Conservation (phyloP, 768 basidiomycete genomes). For the Mycena amicta region DNA sequence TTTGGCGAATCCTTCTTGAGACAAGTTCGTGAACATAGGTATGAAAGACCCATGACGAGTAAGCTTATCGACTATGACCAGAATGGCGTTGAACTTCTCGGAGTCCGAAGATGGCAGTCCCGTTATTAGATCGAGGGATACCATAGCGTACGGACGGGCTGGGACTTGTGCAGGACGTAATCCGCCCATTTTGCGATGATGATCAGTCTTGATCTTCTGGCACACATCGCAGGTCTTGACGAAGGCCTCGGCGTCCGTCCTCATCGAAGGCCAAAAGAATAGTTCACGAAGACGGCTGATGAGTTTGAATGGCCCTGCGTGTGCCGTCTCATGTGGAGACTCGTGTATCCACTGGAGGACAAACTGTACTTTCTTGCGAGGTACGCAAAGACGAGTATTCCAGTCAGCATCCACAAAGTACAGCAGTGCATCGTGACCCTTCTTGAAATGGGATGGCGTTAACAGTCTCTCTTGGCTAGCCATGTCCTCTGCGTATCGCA, state of each 20-base stretch:
- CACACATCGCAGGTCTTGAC: background rate
- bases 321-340: too few relatives aligned
- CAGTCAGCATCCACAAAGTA: conserved; percentile 13
- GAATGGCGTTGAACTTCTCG: conserved; percentile 23
- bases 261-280: too few relatives aligned
- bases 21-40: too few relatives aligned
- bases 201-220: conserved; percentile 4
- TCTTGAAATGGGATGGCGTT: conserved; percentile 2
- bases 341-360: background rate
- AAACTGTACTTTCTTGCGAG: too few relatives aligned
- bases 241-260: background rate
- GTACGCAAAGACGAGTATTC: too few relatives aligned
- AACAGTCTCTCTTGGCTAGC: background rate
- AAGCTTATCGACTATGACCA: too few relatives aligned
- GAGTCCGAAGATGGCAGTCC: conserved; percentile 10
- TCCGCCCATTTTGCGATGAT: conserved; percentile 1
- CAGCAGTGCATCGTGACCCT: background rate
- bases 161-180: conserved; percentile 1
- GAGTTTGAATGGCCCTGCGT: background rate
- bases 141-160: background rate
- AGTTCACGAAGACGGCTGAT: conserved; percentile 5
- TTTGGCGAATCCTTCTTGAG: conserved; percentile 1
- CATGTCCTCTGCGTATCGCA: background rate
- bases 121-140: conserved; percentile 2
- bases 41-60: conserved; percentile 37